Evolutionary conservation across 2,329 filamentous ascomycete genomes (phyloP).

Genomic region (Neurospora sp.): DNA sequence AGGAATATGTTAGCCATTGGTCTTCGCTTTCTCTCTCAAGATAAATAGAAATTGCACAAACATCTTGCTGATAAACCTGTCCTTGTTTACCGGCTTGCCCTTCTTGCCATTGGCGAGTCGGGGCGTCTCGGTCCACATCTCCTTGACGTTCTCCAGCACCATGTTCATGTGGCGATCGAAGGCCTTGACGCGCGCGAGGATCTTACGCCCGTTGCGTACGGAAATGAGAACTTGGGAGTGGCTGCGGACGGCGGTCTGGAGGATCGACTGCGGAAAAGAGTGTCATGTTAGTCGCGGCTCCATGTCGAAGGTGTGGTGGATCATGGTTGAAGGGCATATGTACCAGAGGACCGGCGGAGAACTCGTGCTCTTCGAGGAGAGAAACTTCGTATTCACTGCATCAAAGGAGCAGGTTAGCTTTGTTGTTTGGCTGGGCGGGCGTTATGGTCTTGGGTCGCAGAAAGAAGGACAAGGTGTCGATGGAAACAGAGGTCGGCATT

Average conservation of each 20-base stretch:
- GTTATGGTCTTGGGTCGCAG: neutral
- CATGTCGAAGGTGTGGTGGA: conserved; percentile 4
- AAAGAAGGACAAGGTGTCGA: neutral
- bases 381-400: conserved; percentile 81
- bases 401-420: conserved; percentile 1
- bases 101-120: conserved; percentile 75
- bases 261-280: conserved; percentile 58
- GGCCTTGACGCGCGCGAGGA: conserved; percentile 93
- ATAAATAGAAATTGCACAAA: conserved; percentile 2
- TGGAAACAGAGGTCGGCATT: neutral
- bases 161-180: conserved; percentile 99
- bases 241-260: conserved; percentile 90
- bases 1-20: conserved; percentile 3
- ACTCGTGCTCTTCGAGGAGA: conserved; percentile 47
- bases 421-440: neutral
- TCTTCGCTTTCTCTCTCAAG: neutral
- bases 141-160: conserved; percentile 52
- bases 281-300: conserved; percentile 9
- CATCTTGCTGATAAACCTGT: conserved; percentile 41
- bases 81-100: conserved; percentile 89
- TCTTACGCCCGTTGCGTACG: conserved; percentile 83
- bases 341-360: conserved; percentile 34
- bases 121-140: conserved; percentile 99
- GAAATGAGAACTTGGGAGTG: conserved; percentile 96
- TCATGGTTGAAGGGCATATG: conserved; percentile 30